Conservation (phyloP, 257 asterid species). For the Datura wrightii region DNA sequence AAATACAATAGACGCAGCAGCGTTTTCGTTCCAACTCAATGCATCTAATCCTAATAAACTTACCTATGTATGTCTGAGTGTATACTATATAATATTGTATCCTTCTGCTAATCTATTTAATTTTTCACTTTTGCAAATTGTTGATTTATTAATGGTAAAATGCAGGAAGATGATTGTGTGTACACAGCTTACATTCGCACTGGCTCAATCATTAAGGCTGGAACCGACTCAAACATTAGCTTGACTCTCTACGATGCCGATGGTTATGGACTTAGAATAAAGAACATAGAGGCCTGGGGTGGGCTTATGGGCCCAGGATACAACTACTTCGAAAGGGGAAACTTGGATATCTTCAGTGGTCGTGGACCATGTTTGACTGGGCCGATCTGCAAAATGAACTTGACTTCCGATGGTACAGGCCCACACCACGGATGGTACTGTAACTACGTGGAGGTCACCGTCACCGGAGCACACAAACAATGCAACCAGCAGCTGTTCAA, state of each 20-base stretch:
- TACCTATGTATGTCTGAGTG: too few relatives aligned
- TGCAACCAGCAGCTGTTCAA: constrained; percentile 44
- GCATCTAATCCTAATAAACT: too few relatives aligned
- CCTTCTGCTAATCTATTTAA: too few relatives aligned
- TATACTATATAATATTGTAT: too few relatives aligned
- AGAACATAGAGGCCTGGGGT: constrained; percentile 67
- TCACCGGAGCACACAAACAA: constrained; percentile 48
- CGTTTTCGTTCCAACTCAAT: neutral
- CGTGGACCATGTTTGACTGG: constrained; percentile 64
- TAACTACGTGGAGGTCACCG: constrained; percentile 62
- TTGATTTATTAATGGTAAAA: neutral
- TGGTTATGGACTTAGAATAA: constrained; percentile 56
- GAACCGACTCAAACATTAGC: constrained; percentile 65
- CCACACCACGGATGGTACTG: constrained; percentile 69
- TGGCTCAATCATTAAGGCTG: constrained; percentile 55
- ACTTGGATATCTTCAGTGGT: constrained; percentile 70
- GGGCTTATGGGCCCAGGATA: constrained; percentile 73
- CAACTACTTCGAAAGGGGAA: constrained; percentile 71
- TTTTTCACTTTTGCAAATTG: neutral
- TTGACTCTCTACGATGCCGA: constrained; percentile 56
- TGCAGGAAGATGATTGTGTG: constrained; percentile 26
- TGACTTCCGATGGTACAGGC: constrained; percentile 71
- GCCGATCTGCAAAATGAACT: constrained; percentile 60
- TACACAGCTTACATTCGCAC: constrained; percentile 44
- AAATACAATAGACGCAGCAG: neutral